Conservation (phyloP, 192 early-diverging fungal genomes). For the Entomortierella beljakovae region DNA sequence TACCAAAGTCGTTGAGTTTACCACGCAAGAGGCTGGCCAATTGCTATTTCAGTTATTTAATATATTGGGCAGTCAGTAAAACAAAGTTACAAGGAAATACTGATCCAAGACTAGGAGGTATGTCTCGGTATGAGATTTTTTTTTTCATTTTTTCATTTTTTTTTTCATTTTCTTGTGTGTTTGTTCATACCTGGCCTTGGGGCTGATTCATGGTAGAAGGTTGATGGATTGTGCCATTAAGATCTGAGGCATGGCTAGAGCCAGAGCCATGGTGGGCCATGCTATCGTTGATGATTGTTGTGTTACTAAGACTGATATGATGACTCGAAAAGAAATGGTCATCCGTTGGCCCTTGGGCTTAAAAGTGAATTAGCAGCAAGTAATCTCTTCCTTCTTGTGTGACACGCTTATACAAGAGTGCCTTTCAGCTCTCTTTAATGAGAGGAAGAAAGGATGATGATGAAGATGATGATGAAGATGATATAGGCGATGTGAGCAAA, state of each 20-base stretch:
- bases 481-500: background rate
- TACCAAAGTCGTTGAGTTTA: slow-evolving; percentile 61
- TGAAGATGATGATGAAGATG: background rate
- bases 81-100: background rate
- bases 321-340: slow-evolving; percentile 45
- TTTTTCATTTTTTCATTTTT: background rate
- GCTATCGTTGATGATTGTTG: slow-evolving; percentile 1
- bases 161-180: background rate
- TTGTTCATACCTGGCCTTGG: slow-evolving; percentile 70
- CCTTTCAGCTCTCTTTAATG: background rate
- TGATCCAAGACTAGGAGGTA: background rate
- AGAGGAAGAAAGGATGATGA: background rate
- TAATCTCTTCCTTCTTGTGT: too few species aligned
- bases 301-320: background rate
- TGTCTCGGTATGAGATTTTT: background rate
- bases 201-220: slow-evolving; percentile 76
- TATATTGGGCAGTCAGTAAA: background rate
- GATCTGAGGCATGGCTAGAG: slow-evolving; percentile 19
- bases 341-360: slow-evolving; percentile 51
- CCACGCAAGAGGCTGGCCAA: slow-evolving; percentile 65
- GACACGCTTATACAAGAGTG: background rate
- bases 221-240: slow-evolving; percentile 61
- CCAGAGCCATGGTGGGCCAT: slow-evolving; percentile 10
- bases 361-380: too few species aligned
- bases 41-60: slow-evolving; percentile 44